Percentiles rank a stretch among this genome's conserved stretches.
phyloP scores from a whole-genome alignment of 176 grass and related monocot genomes.

The Musa acuminata region DNA sequence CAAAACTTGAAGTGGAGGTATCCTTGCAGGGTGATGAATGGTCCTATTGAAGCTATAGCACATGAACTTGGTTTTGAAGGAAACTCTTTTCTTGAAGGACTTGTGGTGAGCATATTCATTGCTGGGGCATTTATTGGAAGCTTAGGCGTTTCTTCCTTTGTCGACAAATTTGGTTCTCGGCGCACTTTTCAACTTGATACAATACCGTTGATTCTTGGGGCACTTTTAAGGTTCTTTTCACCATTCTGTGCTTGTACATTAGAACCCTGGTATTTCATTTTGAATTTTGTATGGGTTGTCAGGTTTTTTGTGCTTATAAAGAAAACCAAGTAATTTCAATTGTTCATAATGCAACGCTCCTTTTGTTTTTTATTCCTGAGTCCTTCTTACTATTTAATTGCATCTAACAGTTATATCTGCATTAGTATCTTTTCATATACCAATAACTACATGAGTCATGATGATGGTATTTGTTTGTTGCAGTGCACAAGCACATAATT shows the following conservation, averaged over 20 bases:
- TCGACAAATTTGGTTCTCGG: slow-evolving; percentile 89
- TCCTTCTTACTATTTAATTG: neutral
- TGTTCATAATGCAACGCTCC: neutral
- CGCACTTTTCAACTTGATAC: slow-evolving; percentile 78
- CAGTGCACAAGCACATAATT: slow-evolving; percentile 74
- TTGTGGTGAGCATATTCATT: slow-evolving; percentile 98
- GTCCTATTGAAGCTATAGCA: slow-evolving; percentile 91
- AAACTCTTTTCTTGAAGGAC: slow-evolving; percentile 85
- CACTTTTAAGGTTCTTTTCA: slow-evolving; percentile 61
- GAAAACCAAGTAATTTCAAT: neutral
- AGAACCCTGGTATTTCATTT: neutral
- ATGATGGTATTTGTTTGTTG: slow-evolving; percentile 21
- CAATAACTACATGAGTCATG: slow-evolving; percentile 14
- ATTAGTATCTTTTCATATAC: neutral
- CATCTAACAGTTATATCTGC: neutral
- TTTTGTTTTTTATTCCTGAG: neutral
- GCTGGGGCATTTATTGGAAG: slow-evolving; percentile 89
- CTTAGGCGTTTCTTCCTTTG: slow-evolving; percentile 52
- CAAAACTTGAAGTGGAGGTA: slow-evolving; percentile 19
- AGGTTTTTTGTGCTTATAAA: neutral
- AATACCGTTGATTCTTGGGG: slow-evolving; percentile 80
- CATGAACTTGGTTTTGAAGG: slow-evolving; percentile 86
- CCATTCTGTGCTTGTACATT: neutral
- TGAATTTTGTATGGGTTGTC: neutral
- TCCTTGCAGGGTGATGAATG: slow-evolving; percentile 91